Evolutionary conservation across 495 filamentous ascomycete genomes (phyloP), one percentile per base, ranked within the genome.

Genomic region (Penicillium desertorum): DNA sequence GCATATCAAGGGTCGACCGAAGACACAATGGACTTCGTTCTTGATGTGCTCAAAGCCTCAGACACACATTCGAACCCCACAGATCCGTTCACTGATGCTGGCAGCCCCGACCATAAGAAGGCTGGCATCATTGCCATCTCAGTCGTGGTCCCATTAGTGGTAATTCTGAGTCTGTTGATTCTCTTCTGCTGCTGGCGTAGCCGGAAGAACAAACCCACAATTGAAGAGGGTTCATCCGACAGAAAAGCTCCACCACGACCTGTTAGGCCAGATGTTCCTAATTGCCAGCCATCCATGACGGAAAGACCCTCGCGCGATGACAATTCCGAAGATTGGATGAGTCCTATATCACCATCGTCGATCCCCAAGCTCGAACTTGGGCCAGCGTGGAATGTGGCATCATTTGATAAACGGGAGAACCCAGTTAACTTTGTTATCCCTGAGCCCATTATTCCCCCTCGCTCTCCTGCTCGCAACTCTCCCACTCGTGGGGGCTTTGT

Each of bases 1-100:
- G 83, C 81, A 14, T 75, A 69, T 68, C 78, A 63, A 74, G 76
- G 71, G 49, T 69, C 63, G 58, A 78, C 30, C 59, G 74, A 53
- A 20, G 80, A 80, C 51, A 76, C 74, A 4, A 68, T 80, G 39
- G 64, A 68, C 17, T 76, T 90, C 48, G 76, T 71, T 0, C 71
- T 91, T 10, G 65, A 77, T 17, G 63, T 89, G 22, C 63, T 71
- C 4, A 51, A 65, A 54, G 67, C 61, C 10, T 56, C 64, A 1
- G 55, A 69, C 6, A 61, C 58, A 0, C 44, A 62, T 45, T 47
- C 45, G 3, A 59, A 52, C 48, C 57, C 62, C 30, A 55, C 58
- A 14, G 60, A 66, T 46, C 62, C 64, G 8, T 65, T 63, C 43
- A 59, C 65, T 1, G 37, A 55, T 23, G 45, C 68, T 14, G 55